Percentiles rank a stretch among this genome's conserved stretches.
phyloP scores from a whole-genome alignment of 2,329 filamentous ascomycete genomes.

The Metarhizium sp. region DNA sequence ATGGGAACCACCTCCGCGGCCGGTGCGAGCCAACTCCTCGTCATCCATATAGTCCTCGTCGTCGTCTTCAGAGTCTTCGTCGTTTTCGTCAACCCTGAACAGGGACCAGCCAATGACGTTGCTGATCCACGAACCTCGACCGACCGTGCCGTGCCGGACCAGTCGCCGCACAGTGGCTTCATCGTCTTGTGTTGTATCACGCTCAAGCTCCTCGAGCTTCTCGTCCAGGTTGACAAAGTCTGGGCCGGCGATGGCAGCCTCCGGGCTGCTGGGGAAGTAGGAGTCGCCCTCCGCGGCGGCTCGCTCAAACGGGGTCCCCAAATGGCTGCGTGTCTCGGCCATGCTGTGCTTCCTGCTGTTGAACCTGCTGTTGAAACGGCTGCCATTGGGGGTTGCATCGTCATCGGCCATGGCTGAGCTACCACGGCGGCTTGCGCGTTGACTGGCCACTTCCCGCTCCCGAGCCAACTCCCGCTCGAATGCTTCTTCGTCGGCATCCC shows the following conservation, averaged over 20 bases:
- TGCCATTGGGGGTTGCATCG: conserved; percentile 27
- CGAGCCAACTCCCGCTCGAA: conserved; percentile 41
- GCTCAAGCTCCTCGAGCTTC: conserved; percentile 44
- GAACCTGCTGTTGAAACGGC: conserved; percentile 39
- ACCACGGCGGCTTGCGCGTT: conserved; percentile 36
- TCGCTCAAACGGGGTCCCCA: conserved; percentile 35
- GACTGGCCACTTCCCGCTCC: conserved; percentile 39
- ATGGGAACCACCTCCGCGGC: conserved; percentile 23
- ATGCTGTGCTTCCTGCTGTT: conserved; percentile 32
- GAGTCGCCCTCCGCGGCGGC: conserved; percentile 26
- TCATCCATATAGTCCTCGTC: conserved; percentile 19
- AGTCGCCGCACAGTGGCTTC: conserved; percentile 50
- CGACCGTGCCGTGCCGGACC: conserved; percentile 41
- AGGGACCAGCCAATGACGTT: conserved; percentile 50
- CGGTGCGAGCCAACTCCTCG: conserved; percentile 18
- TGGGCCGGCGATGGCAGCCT: conserved; percentile 38
- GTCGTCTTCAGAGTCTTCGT: conserved; percentile 38
- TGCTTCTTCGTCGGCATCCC: conserved; percentile 42
- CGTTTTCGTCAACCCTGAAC: conserved; percentile 53
- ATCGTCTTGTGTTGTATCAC: conserved; percentile 42
- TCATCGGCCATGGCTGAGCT: conserved; percentile 31
- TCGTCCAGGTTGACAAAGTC: conserved; percentile 57
- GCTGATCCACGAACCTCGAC: conserved; percentile 50
- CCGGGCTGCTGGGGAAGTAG: conserved; percentile 27
- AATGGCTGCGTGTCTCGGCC: conserved; percentile 24